These are phyloP conservation scores for Thermochaetoides thermophila DNA, from an alignment of 495 filamentous ascomycete species.

Conservation along the genomic window DNA sequence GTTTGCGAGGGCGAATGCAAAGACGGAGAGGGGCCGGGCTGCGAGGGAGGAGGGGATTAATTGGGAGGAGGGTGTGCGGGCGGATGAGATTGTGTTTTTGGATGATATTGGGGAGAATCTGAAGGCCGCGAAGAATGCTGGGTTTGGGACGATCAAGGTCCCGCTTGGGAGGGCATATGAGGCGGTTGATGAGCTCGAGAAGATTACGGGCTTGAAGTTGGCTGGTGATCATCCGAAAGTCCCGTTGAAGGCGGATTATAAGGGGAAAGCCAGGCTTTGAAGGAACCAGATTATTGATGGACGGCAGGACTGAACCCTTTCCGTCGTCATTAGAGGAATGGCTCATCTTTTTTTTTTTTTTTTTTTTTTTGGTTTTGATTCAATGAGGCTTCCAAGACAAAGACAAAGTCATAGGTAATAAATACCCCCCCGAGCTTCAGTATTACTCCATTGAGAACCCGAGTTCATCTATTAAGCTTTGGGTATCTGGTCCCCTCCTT, in stretches of 20 bases:
- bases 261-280: constrained; percentile 26
- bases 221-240: constrained; percentile 31
- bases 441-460: too few species aligned
- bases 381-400: too few species aligned
- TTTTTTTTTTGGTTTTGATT: too few species aligned
- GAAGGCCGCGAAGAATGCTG: constrained; percentile 58
- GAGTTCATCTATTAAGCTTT: too few species aligned
- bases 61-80: constrained; percentile 35
- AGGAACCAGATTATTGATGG: background rate
- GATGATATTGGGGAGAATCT: constrained; percentile 96
- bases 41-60: too few species aligned
- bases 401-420: too few species aligned
- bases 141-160: constrained; percentile 77
- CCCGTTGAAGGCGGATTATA: constrained; percentile 23
- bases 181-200: constrained; percentile 43
- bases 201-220: constrained; percentile 33
- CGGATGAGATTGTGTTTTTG: constrained; percentile 68
- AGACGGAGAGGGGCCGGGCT: constrained; percentile 19
- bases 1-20: constrained; percentile 34
- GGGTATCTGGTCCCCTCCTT: too few species aligned
- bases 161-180: constrained; percentile 59
- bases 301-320: too few species aligned
- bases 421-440: too few species aligned
- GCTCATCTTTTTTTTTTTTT: too few species aligned
- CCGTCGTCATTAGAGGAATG: background rate